Percentiles rank a stretch among this genome's conserved stretches.
Conservation (phyloP, 2,329 filamentous ascomycete species). For the Trichoderma sp. region DNA sequence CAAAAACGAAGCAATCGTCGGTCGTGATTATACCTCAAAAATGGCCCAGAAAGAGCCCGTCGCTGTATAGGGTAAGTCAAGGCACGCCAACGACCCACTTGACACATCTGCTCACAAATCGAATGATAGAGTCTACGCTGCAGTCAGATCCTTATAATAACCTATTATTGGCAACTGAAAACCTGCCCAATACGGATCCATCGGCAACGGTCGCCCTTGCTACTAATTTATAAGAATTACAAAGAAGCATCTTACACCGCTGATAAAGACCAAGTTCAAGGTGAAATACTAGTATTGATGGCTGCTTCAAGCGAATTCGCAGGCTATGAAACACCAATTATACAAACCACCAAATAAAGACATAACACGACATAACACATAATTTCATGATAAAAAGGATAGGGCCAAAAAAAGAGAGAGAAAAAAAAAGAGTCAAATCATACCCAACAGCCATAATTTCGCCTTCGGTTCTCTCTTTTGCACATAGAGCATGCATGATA, state of each 20-base stretch:
- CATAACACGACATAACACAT: not conserved
- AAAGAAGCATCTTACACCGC: not conserved
- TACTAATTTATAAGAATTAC: not conserved
- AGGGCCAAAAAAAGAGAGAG: not conserved
- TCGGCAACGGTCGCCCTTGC: not conserved
- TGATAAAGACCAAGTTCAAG: not conserved
- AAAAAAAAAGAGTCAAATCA: not conserved
- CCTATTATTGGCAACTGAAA: not conserved
- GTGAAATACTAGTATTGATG: not conserved
- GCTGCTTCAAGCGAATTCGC: not conserved
- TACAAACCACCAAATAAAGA: not conserved
- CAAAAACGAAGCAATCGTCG: not conserved
- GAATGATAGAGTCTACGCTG: not conserved
- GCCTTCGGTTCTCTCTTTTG: not conserved
- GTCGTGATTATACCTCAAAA: conserved; percentile 7
- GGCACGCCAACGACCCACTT: not conserved
- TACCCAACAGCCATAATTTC: conserved; percentile 6
- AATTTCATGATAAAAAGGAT: not conserved
- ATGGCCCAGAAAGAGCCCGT: not conserved
- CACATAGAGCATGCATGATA: not conserved
- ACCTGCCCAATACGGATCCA: not conserved
- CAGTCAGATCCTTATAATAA: conserved; percentile 14
- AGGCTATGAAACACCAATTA: not conserved
- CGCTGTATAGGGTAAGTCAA: conserved; percentile 2
- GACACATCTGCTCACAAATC: not conserved